Evolutionary conservation across 2,329 filamentous ascomycete genomes (phyloP).

Genomic region (Rachicladosporium sp.): DNA sequence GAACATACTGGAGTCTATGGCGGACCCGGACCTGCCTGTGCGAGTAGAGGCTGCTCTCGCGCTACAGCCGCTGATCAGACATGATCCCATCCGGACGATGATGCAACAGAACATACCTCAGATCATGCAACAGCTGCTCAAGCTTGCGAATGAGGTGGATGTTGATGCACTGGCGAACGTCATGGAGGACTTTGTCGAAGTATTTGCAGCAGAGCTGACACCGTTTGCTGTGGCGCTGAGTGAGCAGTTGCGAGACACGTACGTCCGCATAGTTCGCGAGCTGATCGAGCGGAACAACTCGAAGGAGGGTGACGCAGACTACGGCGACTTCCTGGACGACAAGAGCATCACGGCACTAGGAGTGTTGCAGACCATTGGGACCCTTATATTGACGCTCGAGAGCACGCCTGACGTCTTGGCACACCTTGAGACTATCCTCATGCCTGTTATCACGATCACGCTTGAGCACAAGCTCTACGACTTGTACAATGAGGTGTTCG

Average conservation of each 20-base stretch:
- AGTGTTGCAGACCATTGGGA: constrained; percentile 94
- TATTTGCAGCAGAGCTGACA: constrained; percentile 92
- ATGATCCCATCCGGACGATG: constrained; percentile 82
- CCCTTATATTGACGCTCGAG: constrained; percentile 89
- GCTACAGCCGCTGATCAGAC: constrained; percentile 78
- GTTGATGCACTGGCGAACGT: constrained; percentile 95
- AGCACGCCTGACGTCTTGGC: constrained; percentile 91
- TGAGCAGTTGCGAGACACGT: constrained; percentile 91
- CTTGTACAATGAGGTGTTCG: constrained; percentile 94
- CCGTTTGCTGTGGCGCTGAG: constrained; percentile 93
- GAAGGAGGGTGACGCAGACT: constrained; percentile 63
- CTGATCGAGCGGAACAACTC: constrained; percentile 78
- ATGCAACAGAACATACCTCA: constrained; percentile 98
- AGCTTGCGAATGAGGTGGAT: constrained; percentile 94
- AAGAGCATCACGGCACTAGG: constrained; percentile 97
- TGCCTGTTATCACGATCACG: constrained; percentile 93
- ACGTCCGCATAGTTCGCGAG: constrained; percentile 83
- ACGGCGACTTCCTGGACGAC: constrained; percentile 87
- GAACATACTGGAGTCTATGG: constrained; percentile 94
- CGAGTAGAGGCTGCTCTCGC: constrained; percentile 88
- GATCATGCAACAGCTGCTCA: constrained; percentile 97
- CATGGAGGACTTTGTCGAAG: constrained; percentile 99
- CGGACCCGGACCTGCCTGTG: constrained; percentile 83
- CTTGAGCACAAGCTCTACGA: constrained; percentile 97
- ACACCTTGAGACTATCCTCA: constrained; percentile 88